Base-by-base conservation (phyloP, 495 filamentous ascomycete species). In the Podospora didyma region DNA sequence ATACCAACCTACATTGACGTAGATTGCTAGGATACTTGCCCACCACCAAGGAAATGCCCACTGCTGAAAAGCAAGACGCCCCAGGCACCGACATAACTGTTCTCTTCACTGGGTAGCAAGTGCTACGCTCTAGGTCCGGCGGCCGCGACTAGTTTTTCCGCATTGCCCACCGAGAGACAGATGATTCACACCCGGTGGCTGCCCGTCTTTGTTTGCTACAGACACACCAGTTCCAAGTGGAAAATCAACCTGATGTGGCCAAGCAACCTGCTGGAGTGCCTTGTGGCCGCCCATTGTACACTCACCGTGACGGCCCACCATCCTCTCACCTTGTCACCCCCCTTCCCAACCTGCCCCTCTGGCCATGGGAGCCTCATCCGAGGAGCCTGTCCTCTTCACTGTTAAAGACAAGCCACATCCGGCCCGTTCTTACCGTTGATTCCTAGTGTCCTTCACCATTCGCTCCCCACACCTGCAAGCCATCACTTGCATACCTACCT, bases 391-490 rank as follows among this genome's bases (percentile, higher is more conserved):
- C 12, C 7, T 4, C 39, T 17, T 52, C 46, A 24, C 52, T 52
- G 49, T 49, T 57, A 48, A 57, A n/a, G n/a, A 47, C 50, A 57
- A 26, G 35, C 54, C 42, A 48, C 49, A 22, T 17, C 58, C 52
- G 52, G 39, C 48, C 39, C 57, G n/a, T 22, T 44, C 23, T 17
- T 35, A 34, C 39, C 46, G 46, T 44, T 24, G 21, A 14, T 17
- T 17, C 37, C 34, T 24, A 41, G 37, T 54, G 51, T 51, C 21
- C n/a, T 53, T 51, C 39, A 56, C 23, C 28, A 55, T 60, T 60
- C 57, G 57, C 34, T 56, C 58, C 22, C 50, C 49, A 56, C 58
- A 46, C 46, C n/a, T 51, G 51, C 58, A 60, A 31, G 22, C 41
- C 34, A 60, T 51, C 42, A 46, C 58, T 59, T 59, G 51, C 57